Evolutionary conservation across 2,329 filamentous ascomycete species (phyloP).

Genomic region (Trichoderma lentiforme): DNA sequence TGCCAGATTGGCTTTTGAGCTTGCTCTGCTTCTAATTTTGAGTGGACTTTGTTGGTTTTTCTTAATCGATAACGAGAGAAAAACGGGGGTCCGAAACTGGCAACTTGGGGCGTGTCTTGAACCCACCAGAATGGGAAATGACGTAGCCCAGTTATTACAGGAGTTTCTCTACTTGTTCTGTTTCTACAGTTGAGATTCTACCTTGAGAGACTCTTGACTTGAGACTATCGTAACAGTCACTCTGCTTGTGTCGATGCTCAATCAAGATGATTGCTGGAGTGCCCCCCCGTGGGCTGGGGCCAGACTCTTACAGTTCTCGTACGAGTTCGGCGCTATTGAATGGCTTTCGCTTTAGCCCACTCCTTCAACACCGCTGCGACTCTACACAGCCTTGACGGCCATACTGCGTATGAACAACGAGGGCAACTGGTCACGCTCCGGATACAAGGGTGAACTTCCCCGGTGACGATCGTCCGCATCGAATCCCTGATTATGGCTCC

Average conservation of each 20-base stretch:
- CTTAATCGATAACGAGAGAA: neutral
- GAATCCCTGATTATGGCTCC: neutral
- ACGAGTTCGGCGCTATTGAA: neutral
- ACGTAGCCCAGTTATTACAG: neutral
- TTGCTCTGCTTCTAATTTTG: neutral
- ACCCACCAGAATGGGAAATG: neutral
- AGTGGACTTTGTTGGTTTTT: neutral
- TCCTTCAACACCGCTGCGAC: neutral
- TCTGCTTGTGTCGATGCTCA: neutral
- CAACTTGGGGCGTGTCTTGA: neutral
- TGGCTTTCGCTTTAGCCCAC: neutral
- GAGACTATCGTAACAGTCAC: neutral
- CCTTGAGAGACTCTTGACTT: neutral
- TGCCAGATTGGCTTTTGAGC: neutral
- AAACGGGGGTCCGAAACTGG: neutral
- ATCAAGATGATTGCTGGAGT: neutral
- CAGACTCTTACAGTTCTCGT: neutral
- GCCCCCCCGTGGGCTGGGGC: neutral
- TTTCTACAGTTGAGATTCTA: neutral
- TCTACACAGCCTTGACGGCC: neutral
- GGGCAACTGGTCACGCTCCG: neutral
- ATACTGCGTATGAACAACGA: neutral
- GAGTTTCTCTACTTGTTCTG: neutral
- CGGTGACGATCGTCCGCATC: neutral
- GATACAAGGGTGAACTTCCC: neutral